Conservation (phyloP, 306 rosid genomes). For the Trifolium fragiferum region DNA sequence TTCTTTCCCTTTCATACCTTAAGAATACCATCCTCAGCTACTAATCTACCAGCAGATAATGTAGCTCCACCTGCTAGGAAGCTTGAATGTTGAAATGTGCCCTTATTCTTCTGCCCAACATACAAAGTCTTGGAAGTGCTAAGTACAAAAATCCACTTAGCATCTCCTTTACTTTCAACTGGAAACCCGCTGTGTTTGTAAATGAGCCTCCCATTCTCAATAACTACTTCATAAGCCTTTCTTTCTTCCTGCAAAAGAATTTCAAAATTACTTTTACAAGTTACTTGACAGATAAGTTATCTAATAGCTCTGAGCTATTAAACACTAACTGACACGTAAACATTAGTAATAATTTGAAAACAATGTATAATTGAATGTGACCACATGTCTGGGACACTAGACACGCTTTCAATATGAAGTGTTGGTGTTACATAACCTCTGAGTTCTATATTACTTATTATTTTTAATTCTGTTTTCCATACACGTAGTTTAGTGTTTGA, state of each 20-base stretch:
- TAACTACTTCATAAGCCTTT: constrained; percentile 56
- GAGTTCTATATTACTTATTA: background rate
- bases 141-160: constrained; percentile 85
- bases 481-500: background rate
- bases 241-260: constrained; percentile 64
- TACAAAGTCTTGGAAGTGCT: constrained; percentile 78
- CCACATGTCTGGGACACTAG: background rate
- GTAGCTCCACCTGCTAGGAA: constrained; percentile 96
- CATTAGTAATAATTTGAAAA: background rate
- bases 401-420: background rate
- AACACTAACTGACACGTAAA: background rate
- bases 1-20: constrained; percentile 55
- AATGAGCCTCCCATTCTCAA: constrained; percentile 61
- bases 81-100: constrained; percentile 95
- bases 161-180: constrained; percentile 61
- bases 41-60: constrained; percentile 84
- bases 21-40: constrained; percentile 66
- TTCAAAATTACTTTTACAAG: constrained; percentile 1
- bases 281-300: constrained; percentile 23
- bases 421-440: background rate
- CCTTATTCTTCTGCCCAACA: constrained; percentile 76
- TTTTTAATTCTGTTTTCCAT: background rate
- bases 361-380: background rate
- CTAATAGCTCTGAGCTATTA: background rate
- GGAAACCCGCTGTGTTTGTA: constrained; percentile 55